These are phyloP conservation scores for Solanum dulcamara DNA, from an alignment of 257 asterid genomes.

Conservation along the genomic window DNA sequence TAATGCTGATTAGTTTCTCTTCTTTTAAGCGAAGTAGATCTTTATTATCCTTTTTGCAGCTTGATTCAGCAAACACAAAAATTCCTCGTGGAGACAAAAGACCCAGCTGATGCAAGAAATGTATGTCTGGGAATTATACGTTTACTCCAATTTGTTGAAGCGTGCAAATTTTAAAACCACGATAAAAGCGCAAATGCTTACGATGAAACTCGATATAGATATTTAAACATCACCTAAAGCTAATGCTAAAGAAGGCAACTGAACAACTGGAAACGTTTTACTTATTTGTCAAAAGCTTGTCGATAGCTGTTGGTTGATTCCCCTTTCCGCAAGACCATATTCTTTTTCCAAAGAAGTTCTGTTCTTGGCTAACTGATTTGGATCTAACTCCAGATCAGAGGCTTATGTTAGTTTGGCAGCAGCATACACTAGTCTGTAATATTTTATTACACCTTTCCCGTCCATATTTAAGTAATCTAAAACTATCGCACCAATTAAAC, in stretches of 20 bases:
- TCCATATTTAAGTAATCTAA: background rate
- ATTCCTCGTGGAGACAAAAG: constrained; percentile 72
- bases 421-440: background rate
- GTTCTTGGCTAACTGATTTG: background rate
- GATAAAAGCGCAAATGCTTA: background rate
- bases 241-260: background rate
- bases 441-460: background rate
- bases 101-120: constrained; percentile 59
- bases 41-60: constrained; percentile 36
- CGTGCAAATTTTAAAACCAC: background rate
- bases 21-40: background rate
- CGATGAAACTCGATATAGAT: background rate
- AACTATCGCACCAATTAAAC: background rate
- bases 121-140: constrained; percentile 15
- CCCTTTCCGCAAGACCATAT: background rate
- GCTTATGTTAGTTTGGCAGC: background rate
- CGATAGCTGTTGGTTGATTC: background rate
- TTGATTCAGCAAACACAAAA: constrained; percentile 79
- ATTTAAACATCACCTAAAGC: background rate
- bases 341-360: background rate
- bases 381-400: background rate
- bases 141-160: background rate
- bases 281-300: background rate
- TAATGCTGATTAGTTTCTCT: background rate
- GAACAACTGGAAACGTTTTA: constrained; percentile 12